These are phyloP conservation scores for Macrophomina tecta DNA, from an alignment of 2,329 filamentous ascomycete genomes.

Conservation along the genomic window DNA sequence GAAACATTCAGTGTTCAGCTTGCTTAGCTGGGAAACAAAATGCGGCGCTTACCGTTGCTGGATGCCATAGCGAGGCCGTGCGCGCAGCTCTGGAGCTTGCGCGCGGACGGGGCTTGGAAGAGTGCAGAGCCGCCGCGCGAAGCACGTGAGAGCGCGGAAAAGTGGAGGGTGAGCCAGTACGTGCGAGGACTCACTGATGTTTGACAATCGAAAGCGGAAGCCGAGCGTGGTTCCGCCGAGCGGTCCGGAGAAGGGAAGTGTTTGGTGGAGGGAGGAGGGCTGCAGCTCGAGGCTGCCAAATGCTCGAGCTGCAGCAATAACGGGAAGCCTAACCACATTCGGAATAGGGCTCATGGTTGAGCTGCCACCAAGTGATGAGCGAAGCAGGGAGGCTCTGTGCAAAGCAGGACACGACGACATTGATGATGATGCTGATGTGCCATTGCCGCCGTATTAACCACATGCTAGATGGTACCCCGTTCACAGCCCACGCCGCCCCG, in stretches of 20 bases:
- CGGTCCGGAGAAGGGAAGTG: background rate
- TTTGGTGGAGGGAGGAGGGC: background rate
- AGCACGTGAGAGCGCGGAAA: background rate
- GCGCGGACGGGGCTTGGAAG: background rate
- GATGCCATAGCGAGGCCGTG: constrained; percentile 10
- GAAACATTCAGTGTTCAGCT: background rate
- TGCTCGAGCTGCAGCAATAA: background rate
- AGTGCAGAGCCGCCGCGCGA: background rate
- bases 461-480: background rate
- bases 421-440: background rate
- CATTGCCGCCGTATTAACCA: background rate
- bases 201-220: background rate
- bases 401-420: background rate
- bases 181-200: no score
- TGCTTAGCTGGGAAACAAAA: background rate
- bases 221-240: background rate
- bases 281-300: constrained; percentile 18
- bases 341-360: background rate
- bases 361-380: background rate
- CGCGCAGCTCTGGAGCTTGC: background rate
- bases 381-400: background rate
- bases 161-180: background rate
- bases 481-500: background rate
- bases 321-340: constrained; percentile 15
- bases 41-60: background rate